These are phyloP conservation scores for Amanita inopinata DNA, from an alignment of 768 basidiomycete genomes.

Conservation along the genomic window DNA sequence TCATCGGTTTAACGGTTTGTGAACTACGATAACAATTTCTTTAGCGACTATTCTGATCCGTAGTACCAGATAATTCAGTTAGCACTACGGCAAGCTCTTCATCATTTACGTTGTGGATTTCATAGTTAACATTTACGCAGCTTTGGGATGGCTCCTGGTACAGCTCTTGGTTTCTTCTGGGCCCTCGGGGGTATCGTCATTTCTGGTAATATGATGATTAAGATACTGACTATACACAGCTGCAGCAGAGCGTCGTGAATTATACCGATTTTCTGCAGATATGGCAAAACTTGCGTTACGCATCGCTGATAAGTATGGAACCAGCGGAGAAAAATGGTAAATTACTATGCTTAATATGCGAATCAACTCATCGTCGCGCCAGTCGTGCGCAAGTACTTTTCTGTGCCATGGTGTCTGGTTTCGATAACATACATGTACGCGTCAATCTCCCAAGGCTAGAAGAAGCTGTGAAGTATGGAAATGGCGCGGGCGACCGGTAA, in stretches of 20 bases:
- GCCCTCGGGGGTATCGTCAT: slow-evolving; percentile 41
- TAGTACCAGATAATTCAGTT: slow-evolving; percentile 47
- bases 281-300: slow-evolving; percentile 56
- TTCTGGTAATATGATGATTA: background rate
- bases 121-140: slow-evolving; percentile 21
- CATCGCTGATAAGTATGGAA: slow-evolving; percentile 58
- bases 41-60: no score
- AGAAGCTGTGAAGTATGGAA: slow-evolving; percentile 54
- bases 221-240: slow-evolving; percentile 21
- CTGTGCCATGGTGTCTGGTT: slow-evolving; percentile 55
- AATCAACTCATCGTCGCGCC: slow-evolving; percentile 8
- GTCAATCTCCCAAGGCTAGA: slow-evolving; percentile 51
- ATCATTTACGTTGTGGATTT: background rate
- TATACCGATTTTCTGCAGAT: slow-evolving; percentile 61
- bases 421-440: slow-evolving; percentile 56
- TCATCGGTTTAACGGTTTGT: slow-evolving; percentile 62
- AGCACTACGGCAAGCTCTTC: slow-evolving; percentile 39
- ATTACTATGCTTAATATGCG: slow-evolving; percentile 8
- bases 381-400: slow-evolving; percentile 57
- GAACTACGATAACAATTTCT: no score
- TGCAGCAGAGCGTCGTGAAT: slow-evolving; percentile 49
- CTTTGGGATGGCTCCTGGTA: slow-evolving; percentile 59
- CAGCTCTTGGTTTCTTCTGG: slow-evolving; percentile 68
- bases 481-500: slow-evolving; percentile 59
- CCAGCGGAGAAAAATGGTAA: slow-evolving; percentile 59